Base-by-base conservation (phyloP, 2,329 filamentous ascomycete species). In the Aspergillus sp. region DNA sequence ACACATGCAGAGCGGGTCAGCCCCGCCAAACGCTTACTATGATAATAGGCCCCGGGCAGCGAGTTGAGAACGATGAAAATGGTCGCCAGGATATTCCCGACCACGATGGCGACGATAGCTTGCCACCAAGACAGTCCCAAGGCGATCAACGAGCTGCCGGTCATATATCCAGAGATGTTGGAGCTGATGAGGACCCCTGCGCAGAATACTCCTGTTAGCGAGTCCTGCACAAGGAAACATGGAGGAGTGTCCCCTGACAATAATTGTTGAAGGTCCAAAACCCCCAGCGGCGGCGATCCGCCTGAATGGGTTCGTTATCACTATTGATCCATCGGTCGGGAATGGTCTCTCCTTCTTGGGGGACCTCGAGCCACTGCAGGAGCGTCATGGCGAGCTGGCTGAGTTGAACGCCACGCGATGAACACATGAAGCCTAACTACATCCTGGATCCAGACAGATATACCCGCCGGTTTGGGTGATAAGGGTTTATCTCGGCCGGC, bases 241-340 rank as follows among this genome's bases (percentile, higher is more conserved):
- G 11, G 11, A 13, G 11, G 0, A 3, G 10, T 42, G 41, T 3
- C 5, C 19, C 19, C 41, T 2, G 65, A 81, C 80, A 81, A 54
- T 74, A 80, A 65, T 81, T 80, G 64, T 80, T 75, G 48, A 78
- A 82, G 3, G 78, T 76, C 60, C 75, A 67, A 25, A 74, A 75
- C 3, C 70, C 74, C 80, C 78, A 83, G 5, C 78, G 82, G 15
- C 78, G 72, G 47, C 78, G 71, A 47, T 66, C 74, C 1, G 73
- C 67, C 60, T 81, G 79, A 27, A 82, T 77, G 8, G 81, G 82
- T 2, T 80, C 78, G 58, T 83, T 81, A 65, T 84, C 82, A 62
- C 83, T 76, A 66, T 84, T 84, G 2, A 44, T 23, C 41, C 41
- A 77, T 64, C 68, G 66, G 58, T 71, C 58, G 55, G 59, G 15